These are phyloP conservation scores for Trichothecium roseum DNA, from an alignment of 2,329 filamentous ascomycete genomes.

Conservation along the genomic window DNA sequence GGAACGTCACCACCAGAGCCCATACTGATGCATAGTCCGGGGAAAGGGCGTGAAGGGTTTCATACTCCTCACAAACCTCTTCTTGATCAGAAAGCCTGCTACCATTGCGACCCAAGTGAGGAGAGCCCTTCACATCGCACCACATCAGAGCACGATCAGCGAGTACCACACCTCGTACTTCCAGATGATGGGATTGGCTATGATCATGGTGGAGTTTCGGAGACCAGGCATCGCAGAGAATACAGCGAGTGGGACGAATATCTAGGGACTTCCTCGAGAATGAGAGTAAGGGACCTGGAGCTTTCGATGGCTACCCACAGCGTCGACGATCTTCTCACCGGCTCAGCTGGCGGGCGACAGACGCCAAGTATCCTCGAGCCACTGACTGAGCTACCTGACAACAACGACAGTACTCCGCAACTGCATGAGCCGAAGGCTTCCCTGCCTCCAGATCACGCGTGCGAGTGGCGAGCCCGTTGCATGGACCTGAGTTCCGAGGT, in stretches of 20 bases:
- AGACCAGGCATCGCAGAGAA: not conserved
- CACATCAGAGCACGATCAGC: too few relatives aligned
- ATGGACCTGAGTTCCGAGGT: constrained; percentile 28
- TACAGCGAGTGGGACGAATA: not conserved
- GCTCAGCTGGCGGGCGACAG: not conserved
- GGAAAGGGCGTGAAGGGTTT: too few relatives aligned
- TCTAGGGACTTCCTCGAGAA: not conserved
- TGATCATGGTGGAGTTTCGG: too few relatives aligned
- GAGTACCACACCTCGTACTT: too few relatives aligned
- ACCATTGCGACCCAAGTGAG: too few relatives aligned
- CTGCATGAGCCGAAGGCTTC: constrained; percentile 22
- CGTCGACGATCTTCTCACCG: not conserved
- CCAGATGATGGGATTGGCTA: too few relatives aligned
- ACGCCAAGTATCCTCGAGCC: not conserved
- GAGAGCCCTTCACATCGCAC: too few relatives aligned
- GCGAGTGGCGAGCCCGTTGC: constrained; percentile 31
- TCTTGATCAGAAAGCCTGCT: too few relatives aligned
- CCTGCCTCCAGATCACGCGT: constrained; percentile 27
- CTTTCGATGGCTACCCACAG: not conserved
- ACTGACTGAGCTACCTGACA: not conserved
- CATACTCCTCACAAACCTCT: too few relatives aligned
- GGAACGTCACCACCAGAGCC: too few relatives aligned
- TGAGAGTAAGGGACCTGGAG: constrained; percentile 1
- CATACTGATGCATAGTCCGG: too few relatives aligned
- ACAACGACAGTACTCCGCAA: constrained; percentile 5